Evolutionary conservation across 2,329 filamentous ascomycete genomes (phyloP).

Genomic region (Phyllosticta citriasiana): DNA sequence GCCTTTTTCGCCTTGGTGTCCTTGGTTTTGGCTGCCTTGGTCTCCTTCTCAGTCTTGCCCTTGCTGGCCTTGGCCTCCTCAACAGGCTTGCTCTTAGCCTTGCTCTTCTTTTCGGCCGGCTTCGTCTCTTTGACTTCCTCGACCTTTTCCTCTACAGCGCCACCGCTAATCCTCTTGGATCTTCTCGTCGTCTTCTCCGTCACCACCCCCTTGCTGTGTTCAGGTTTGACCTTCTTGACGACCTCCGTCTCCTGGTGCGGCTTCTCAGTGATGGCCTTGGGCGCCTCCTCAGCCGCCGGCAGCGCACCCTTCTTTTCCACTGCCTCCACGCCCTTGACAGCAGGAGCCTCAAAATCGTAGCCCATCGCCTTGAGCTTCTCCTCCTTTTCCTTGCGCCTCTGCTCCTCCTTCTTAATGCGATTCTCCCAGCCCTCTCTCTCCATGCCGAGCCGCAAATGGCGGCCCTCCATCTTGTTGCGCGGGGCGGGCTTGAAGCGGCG

Average conservation of each 20-base stretch:
- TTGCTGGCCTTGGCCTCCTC: slow-evolving; percentile 3
- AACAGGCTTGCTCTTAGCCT: slow-evolving; percentile 6
- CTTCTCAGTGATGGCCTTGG: slow-evolving; percentile 19
- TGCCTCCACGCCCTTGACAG: slow-evolving; percentile 54
- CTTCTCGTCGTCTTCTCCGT: slow-evolving; percentile 9
- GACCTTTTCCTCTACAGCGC: slow-evolving; percentile 4
- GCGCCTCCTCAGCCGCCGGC: slow-evolving; percentile 17
- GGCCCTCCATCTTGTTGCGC: slow-evolving; percentile 75
- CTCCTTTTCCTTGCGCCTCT: slow-evolving; percentile 56
- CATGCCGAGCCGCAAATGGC: slow-evolving; percentile 61
- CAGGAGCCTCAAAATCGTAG: slow-evolving; percentile 71
- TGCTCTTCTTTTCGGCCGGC: not conserved
- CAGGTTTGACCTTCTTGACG: slow-evolving; percentile 12
- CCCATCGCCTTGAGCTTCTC: slow-evolving; percentile 69
- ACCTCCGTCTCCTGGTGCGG: slow-evolving; percentile 11
- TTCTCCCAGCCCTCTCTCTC: slow-evolving; percentile 69
- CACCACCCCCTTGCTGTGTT: not conserved
- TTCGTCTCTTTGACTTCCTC: slow-evolving; percentile 5
- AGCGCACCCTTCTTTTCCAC: slow-evolving; percentile 31
- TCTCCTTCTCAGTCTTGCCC: slow-evolving; percentile 2
- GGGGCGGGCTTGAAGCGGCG: slow-evolving; percentile 81
- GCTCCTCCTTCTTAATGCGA: slow-evolving; percentile 63
- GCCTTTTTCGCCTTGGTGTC: slow-evolving; percentile 1
- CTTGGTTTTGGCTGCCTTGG: not conserved
- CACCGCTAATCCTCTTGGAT: slow-evolving; percentile 7